A percentile compares a stretch with the other conserved stretches of the same genome.
phyloP scores from a whole-genome alignment of 1,284 basidiomycete species.

The Ceratobasidium sp. region DNA sequence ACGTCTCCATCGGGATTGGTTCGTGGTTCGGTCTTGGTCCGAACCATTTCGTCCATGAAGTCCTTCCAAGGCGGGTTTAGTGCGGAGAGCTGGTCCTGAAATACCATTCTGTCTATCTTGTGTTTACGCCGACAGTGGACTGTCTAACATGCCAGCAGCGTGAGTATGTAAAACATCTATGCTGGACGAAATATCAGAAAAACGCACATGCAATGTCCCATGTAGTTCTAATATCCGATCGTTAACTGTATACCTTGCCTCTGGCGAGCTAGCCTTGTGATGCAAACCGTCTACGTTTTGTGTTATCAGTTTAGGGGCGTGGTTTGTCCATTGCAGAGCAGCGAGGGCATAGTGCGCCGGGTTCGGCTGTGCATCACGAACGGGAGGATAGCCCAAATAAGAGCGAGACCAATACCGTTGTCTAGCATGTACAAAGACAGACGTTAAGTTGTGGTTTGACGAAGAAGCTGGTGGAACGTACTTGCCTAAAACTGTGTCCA shows the following conservation, averaged over 20 bases:
- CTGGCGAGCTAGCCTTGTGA: constrained; percentile 73
- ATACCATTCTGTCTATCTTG: constrained; percentile 72
- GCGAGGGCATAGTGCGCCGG: constrained; percentile 89
- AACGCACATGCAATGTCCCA: constrained; percentile 84
- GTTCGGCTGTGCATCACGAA: constrained; percentile 84
- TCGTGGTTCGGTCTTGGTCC: constrained; percentile 72
- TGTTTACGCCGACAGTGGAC: constrained; percentile 84
- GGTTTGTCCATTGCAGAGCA: constrained; percentile 79
- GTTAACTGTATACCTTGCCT: constrained; percentile 57
- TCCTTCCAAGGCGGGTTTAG: constrained; percentile 86
- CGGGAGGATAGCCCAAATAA: constrained; percentile 85
- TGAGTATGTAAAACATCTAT: constrained; percentile 12
- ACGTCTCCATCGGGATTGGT: constrained; percentile 96
- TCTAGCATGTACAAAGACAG: constrained; percentile 53
- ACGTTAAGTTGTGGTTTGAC: neutral
- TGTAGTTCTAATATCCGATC: constrained; percentile 85
- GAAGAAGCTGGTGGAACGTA: constrained; percentile 54
- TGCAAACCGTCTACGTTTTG: constrained; percentile 96
- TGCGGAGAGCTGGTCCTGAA: constrained; percentile 79
- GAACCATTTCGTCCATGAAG: constrained; percentile 76
- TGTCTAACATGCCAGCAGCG: constrained; percentile 62
- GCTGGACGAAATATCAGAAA: constrained; percentile 8
- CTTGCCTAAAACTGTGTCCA: constrained; percentile 74
- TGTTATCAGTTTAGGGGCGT: constrained; percentile 80
- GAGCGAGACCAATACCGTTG: constrained; percentile 91